Conservation (phyloP, 306 rosid genomes). For the Adenanthera pavonina region DNA sequence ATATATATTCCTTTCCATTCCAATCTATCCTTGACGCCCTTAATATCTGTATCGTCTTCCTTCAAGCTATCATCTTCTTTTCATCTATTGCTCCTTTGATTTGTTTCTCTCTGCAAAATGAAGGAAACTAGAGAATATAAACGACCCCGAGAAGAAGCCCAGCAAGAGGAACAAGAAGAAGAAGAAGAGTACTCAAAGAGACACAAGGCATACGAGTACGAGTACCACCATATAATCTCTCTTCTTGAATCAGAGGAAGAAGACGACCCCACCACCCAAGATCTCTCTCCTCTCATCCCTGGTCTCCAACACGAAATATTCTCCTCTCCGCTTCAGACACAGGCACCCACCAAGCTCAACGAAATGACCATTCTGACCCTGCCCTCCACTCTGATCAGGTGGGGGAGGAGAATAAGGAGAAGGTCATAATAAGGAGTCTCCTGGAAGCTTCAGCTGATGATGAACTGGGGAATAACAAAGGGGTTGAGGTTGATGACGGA, state of each 20-base stretch:
- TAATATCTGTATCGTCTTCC: too few species aligned
- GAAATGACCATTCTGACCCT: not conserved
- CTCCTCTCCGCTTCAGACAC: not conserved
- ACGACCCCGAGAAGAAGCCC: slow-evolving; percentile 60
- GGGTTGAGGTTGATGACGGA: slow-evolving; percentile 27
- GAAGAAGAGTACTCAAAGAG: slow-evolving; percentile 52
- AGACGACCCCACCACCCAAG: slow-evolving; percentile 48
- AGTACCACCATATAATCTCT: slow-evolving; percentile 58
- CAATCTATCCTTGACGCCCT: not conserved
- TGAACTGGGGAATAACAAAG: slow-evolving; percentile 62
- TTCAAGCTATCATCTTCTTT: too few species aligned
- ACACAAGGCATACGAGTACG: slow-evolving; percentile 48
- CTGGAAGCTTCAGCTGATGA: slow-evolving; percentile 91
- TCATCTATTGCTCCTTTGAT: not conserved
- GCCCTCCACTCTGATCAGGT: not conserved
- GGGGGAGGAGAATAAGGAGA: slow-evolving; percentile 56
- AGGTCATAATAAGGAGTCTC: slow-evolving; percentile 64
- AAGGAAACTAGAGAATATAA: slow-evolving; percentile 52
- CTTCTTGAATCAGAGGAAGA: slow-evolving; percentile 80
- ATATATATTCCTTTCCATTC: slow-evolving; percentile 40
- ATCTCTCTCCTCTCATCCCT: slow-evolving; percentile 63
- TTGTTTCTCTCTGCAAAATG: too few species aligned
- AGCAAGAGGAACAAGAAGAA: slow-evolving; percentile 37
- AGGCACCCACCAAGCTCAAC: not conserved
- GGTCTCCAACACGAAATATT: slow-evolving; percentile 70